phyloP scores from a whole-genome alignment of 176 grass and related monocot species.

The Triticum aestivum region DNA sequence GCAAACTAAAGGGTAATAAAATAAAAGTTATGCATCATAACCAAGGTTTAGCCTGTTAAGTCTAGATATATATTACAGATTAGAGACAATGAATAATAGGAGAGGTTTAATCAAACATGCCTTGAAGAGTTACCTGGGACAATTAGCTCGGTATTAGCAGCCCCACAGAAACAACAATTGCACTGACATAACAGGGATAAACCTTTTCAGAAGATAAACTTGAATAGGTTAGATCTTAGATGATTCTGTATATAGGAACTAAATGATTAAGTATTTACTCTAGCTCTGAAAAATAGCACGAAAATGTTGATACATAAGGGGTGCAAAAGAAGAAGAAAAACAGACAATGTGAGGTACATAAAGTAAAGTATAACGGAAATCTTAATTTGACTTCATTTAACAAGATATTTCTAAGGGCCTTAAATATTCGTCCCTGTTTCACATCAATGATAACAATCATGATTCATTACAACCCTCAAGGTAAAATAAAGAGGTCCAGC shows the following conservation, averaged over 20 bases:
- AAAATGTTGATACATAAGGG: neutral
- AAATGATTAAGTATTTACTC: neutral
- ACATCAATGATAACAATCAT: constrained; percentile 18
- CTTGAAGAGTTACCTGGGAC: constrained; percentile 2
- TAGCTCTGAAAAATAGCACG: neutral
- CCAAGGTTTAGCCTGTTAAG: neutral
- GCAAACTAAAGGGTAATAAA: neutral
- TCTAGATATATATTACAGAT: neutral
- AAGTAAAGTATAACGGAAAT: constrained; percentile 9
- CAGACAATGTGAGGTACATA: neutral
- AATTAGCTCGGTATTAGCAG: neutral
- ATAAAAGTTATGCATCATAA: neutral
- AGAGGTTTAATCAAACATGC: constrained; percentile 10
- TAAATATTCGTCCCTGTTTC: constrained; percentile 36
- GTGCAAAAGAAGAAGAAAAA: neutral
- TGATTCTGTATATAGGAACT: neutral
- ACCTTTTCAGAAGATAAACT: constrained; percentile 26
- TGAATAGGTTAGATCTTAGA: constrained; percentile 9
- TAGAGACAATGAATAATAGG: neutral
- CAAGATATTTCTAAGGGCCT: neutral
- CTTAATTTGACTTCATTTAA: constrained; percentile 15
- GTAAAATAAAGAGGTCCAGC: constrained; percentile 3
- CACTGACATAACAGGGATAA: neutral
- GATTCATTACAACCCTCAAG: constrained; percentile 19
- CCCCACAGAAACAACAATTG: neutral